These are phyloP conservation scores for Colletotrichum shisoi DNA, from an alignment of 2,329 filamentous ascomycete genomes.

Conservation along the genomic window DNA sequence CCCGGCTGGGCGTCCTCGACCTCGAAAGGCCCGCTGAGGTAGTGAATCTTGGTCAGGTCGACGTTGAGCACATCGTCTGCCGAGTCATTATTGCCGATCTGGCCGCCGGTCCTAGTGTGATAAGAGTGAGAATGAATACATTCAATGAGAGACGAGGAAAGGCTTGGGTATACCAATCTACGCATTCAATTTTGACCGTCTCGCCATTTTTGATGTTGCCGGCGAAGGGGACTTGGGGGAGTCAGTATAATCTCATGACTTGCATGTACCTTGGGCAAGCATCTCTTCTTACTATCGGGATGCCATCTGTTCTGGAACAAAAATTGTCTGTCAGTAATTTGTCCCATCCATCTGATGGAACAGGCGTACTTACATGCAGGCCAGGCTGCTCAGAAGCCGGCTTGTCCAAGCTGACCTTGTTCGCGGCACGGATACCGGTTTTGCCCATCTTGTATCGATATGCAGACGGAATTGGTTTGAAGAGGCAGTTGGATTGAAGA, in stretches of 20 bases:
- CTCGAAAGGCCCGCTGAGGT: constrained; percentile 88
- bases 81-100: constrained; percentile 87
- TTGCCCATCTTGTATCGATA: constrained; percentile 60
- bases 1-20: constrained; percentile 84
- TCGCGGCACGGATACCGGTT: constrained; percentile 69
- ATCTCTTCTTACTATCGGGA: constrained; percentile 72
- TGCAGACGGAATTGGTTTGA: not conserved
- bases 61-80: constrained; percentile 89
- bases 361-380: constrained; percentile 67
- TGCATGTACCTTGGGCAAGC: not conserved
- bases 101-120: constrained; percentile 69
- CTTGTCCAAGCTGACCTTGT: constrained; percentile 76
- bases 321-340: constrained; percentile 1
- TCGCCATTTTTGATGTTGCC: constrained; percentile 81
- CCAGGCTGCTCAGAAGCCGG: constrained; percentile 73
- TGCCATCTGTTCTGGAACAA: constrained; percentile 84
- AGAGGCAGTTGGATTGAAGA: not conserved
- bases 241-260: constrained; percentile 10
- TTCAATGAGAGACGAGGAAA: constrained; percentile 42
- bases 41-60: constrained; percentile 85
- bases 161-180: constrained; percentile 68
- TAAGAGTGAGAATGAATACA: constrained; percentile 31
- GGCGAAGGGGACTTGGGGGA: constrained; percentile 70
- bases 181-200: constrained; percentile 91
- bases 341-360: not conserved